phyloP scores from a whole-genome alignment of 2,329 filamentous ascomycete genomes.

The Aspergillus felis region DNA sequence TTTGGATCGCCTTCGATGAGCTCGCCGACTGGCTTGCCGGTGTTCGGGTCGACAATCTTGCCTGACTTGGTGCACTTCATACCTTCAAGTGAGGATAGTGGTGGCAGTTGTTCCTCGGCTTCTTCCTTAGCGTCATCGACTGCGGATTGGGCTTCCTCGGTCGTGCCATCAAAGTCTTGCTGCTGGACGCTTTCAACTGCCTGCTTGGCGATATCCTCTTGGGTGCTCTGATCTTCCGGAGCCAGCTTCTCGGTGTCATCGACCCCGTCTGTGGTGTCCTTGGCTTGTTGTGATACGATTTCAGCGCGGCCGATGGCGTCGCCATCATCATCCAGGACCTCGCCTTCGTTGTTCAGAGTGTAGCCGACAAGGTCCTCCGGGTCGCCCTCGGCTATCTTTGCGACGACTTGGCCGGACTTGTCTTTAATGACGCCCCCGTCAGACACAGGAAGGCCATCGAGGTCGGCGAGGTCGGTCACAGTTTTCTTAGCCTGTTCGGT shows the following conservation, averaged over 20 bases:
- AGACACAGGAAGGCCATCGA: conserved; percentile 43
- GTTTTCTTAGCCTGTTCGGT: conserved; percentile 22
- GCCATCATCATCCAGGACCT: conserved; percentile 32
- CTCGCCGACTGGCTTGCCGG: conserved; percentile 53
- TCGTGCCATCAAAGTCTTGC: conserved; percentile 29
- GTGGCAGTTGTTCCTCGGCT: conserved; percentile 31
- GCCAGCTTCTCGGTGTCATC: conserved; percentile 21
- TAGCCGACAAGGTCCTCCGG: conserved; percentile 40
- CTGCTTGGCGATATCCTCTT: neutral
- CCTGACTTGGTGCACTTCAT: conserved; percentile 42
- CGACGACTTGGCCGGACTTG: conserved; percentile 33
- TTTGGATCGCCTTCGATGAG: conserved; percentile 60
- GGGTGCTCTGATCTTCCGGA: neutral
- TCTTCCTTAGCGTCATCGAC: conserved; percentile 41
- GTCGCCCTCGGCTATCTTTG: conserved; percentile 39
- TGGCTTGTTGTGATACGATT: conserved; percentile 18
- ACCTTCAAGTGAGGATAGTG: conserved; percentile 36
- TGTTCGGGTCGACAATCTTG: conserved; percentile 38
- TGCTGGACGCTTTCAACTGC: neutral
- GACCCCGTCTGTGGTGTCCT: conserved; percentile 20
- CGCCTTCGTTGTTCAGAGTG: conserved; percentile 35
- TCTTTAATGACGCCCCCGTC: conserved; percentile 54
- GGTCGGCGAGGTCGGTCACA: conserved; percentile 33
- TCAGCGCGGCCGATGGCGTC: conserved; percentile 37
- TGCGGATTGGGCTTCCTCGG: conserved; percentile 21